These are phyloP conservation scores for Hemisphaericaspora nanyangensis DNA, from an alignment of 805 yeast genomes.

Conservation along the genomic window DNA sequence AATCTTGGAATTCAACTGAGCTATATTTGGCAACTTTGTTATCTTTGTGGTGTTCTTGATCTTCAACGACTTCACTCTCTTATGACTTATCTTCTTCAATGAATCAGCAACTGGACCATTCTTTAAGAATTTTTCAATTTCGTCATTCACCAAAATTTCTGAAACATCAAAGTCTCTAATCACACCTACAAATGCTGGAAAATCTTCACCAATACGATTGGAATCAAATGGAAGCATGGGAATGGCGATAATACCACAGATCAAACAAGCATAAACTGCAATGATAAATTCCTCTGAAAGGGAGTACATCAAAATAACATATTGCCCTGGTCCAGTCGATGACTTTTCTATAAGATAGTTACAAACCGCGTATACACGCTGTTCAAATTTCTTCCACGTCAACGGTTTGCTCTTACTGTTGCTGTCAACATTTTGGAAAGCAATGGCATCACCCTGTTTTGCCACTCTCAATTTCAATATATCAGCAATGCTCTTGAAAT, in stretches of 20 bases:
- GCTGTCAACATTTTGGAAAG: conserved; percentile 49
- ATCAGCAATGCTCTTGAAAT: conserved; percentile 67
- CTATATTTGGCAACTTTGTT: conserved; percentile 35
- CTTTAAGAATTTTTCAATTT: conserved; percentile 65
- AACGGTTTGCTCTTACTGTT: conserved; percentile 35
- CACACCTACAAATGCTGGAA: conserved; percentile 59
- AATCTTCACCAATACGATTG: conserved; percentile 67
- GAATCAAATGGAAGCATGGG: conserved; percentile 72
- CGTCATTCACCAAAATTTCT: conserved; percentile 74
- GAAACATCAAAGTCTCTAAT: conserved; percentile 67
- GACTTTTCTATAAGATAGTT: conserved; percentile 66
- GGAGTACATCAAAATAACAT: conserved; percentile 78
- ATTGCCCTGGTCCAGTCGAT: conserved; percentile 61
- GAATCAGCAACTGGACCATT: conserved; percentile 61
- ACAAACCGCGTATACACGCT: conserved; percentile 70
- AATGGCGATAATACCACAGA: conserved; percentile 73
- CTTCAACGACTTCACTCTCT: conserved; percentile 41
- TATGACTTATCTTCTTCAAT: conserved; percentile 45
- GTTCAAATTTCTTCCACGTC: conserved; percentile 80
- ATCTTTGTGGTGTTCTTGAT: conserved; percentile 66
- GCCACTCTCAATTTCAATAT: conserved; percentile 75
- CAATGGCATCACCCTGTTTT: conserved; percentile 74
- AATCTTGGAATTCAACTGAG: conserved; percentile 41
- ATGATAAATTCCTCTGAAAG: conserved; percentile 82
- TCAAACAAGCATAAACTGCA: conserved; percentile 81